These are phyloP conservation scores for Xerophyta viscosa DNA, from an alignment of 106 monocot genomes.

Conservation along the genomic window DNA sequence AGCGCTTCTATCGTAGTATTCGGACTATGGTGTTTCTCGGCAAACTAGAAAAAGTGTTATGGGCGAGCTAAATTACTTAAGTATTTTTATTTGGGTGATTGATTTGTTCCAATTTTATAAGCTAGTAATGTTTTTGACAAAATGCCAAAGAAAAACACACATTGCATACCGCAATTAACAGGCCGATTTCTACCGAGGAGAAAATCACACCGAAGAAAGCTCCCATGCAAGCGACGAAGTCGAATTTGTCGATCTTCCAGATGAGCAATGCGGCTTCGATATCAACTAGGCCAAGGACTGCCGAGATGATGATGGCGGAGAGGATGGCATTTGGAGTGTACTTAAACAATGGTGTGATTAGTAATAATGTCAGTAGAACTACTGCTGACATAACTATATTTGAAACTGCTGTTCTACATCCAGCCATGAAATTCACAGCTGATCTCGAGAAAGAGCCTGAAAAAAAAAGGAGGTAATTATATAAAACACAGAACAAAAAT, in stretches of 20 bases:
- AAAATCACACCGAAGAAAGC: slow-evolving; percentile 90
- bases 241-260: slow-evolving; percentile 88
- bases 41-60: too few species aligned
- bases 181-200: slow-evolving; percentile 70
- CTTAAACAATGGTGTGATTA: slow-evolving; percentile 84
- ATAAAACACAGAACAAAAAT: too few species aligned
- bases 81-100: too few species aligned
- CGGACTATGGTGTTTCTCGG: too few species aligned
- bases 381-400: slow-evolving; percentile 78
- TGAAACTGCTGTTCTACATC: slow-evolving; percentile 65
- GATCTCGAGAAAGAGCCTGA: slow-evolving; percentile 88
- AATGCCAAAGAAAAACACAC: too few species aligned
- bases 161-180: slow-evolving; percentile 78
- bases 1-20: too few species aligned
- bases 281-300: slow-evolving; percentile 69
- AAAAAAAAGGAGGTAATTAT: too few species aligned
- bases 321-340: slow-evolving; percentile 92
- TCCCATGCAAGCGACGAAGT: slow-evolving; percentile 79
- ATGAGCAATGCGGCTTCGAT: slow-evolving; percentile 58
- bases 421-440: slow-evolving; percentile 91
- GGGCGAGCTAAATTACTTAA: too few species aligned
- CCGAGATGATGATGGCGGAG: slow-evolving; percentile 70
- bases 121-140: too few species aligned
- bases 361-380: slow-evolving; percentile 45
- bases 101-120: too few species aligned